phyloP scores from a whole-genome alignment of 2,329 filamentous ascomycete genomes.

The Verticillium albo-atrum region DNA sequence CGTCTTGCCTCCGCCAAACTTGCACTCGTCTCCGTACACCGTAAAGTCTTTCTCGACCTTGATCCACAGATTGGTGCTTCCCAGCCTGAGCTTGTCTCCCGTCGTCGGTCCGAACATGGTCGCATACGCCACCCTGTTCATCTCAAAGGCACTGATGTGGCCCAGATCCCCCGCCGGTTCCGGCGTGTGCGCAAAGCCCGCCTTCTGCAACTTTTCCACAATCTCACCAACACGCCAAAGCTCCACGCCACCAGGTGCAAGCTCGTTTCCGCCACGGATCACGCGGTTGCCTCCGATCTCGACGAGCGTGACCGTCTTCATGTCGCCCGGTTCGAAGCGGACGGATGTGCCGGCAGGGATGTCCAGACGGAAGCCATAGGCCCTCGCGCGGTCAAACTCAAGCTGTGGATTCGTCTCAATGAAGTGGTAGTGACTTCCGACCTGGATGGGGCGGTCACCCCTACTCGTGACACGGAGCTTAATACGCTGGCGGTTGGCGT shows the following conservation, averaged over 20 bases:
- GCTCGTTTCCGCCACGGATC: conserved; percentile 77
- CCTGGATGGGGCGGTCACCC: conserved; percentile 87
- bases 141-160: conserved; percentile 57
- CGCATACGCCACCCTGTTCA: conserved; percentile 75
- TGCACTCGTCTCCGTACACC: conserved; percentile 85
- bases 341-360: conserved; percentile 89
- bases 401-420: conserved; percentile 90
- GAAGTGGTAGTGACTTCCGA: conserved; percentile 94
- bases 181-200: conserved; percentile 73
- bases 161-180: conserved; percentile 54
- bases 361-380: conserved; percentile 84
- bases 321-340: conserved; percentile 90
- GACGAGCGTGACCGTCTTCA: conserved; percentile 83
- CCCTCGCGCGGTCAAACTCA: conserved; percentile 76
- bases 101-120: conserved; percentile 92
- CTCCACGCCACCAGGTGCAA: conserved; percentile 72
- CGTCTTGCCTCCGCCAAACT: conserved; percentile 93
- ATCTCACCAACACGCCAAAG: conserved; percentile 60
- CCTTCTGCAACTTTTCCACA: conserved; percentile 59
- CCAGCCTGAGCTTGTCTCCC: conserved; percentile 78
- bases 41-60: conserved; percentile 84
- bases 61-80: conserved; percentile 84
- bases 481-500: conserved; percentile 69
- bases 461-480: conserved; percentile 74
- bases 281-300: conserved; percentile 78